A percentile compares a stretch with the other conserved stretches of the same genome.
Evolutionary conservation across 2,329 filamentous ascomycete species (phyloP).

Genomic region (Paecilomyces niveus): DNA sequence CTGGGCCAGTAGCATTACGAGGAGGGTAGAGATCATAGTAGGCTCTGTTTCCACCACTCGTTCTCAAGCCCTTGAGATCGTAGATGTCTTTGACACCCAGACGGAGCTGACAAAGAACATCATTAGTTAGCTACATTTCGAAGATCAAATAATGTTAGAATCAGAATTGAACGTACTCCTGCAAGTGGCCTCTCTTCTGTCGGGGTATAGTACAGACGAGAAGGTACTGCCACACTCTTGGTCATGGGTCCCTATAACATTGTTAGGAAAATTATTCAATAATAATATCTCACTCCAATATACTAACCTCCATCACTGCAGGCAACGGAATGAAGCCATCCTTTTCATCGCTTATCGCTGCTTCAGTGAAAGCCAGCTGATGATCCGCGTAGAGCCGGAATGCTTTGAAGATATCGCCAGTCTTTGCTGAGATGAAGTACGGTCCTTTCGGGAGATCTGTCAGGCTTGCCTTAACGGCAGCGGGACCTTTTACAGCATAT

Average conservation of each 20-base stretch:
- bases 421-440: slow-evolving; percentile 41
- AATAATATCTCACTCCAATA: neutral
- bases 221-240: slow-evolving; percentile 49
- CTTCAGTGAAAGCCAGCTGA: slow-evolving; percentile 23
- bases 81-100: slow-evolving; percentile 59
- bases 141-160: neutral
- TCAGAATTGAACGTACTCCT: slow-evolving; percentile 35
- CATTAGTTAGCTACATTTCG: neutral
- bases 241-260: slow-evolving; percentile 14
- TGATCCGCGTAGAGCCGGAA: slow-evolving; percentile 46
- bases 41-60: slow-evolving; percentile 51
- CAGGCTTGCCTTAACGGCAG: neutral
- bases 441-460: slow-evolving; percentile 37
- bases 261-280: neutral
- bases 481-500: neutral
- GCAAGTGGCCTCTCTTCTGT: slow-evolving; percentile 50
- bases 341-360: slow-evolving; percentile 2
- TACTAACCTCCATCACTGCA: slow-evolving; percentile 6
- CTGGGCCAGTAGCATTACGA: slow-evolving; percentile 40
- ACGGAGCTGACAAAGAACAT: slow-evolving; percentile 21
- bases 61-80: slow-evolving; percentile 51
- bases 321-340: slow-evolving; percentile 11
- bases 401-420: slow-evolving; percentile 41
- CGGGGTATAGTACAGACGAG: slow-evolving; percentile 51
- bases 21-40: slow-evolving; percentile 49